Evolutionary conservation across 805 yeast species (phyloP), one percentile per base, ranked within the genome.

Genomic region (Saturnispora hagleri): DNA sequence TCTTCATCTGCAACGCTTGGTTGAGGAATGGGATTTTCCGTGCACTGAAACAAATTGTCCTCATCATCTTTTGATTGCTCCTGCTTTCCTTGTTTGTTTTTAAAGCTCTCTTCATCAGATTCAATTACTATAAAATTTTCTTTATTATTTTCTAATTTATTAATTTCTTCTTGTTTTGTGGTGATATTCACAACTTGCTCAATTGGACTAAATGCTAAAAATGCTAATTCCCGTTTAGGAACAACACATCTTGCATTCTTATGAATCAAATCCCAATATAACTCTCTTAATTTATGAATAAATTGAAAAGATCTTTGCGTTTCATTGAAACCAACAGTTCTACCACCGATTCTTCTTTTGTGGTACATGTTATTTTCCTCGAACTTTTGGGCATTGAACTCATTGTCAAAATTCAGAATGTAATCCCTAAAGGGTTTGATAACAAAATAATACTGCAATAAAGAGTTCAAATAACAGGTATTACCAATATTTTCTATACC

Each of bases 401-500:
- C 60, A 22, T 67, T 76, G 45, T 78, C 72, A 58, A 86, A 89
- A 2, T 71, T 59, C 50, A 86, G 58, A 18, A 89, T 75, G 54
- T 76, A 74, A 3, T 84, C 79, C 53, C 97, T 74, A 40, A 93
- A 70, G 0, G 97, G 97, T 51, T 80, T 79, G 44, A 93, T 79
- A 6, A 89, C 85, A 69, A 89, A 93, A 65, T 89, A 91, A 62
- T 85, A 91, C 63, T 91, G 99, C 42, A 91, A 69, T 47, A 93
- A 72, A 0, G 98, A 91, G 64, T 93, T 91, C 65, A 93, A 72
- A 59, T 90, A 90, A 67, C 99, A 93, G 0, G 99, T 91, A 64
- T 93, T 93, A 24, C 99, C 99, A 55, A 89, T 90, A 63, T 93
- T 93, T 66, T 85, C 87, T 62, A 93, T 73, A 0, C 99, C 99